These are phyloP conservation scores for Tremella mesenterica DNA, from an alignment of 768 basidiomycete species.

Conservation along the genomic window DNA sequence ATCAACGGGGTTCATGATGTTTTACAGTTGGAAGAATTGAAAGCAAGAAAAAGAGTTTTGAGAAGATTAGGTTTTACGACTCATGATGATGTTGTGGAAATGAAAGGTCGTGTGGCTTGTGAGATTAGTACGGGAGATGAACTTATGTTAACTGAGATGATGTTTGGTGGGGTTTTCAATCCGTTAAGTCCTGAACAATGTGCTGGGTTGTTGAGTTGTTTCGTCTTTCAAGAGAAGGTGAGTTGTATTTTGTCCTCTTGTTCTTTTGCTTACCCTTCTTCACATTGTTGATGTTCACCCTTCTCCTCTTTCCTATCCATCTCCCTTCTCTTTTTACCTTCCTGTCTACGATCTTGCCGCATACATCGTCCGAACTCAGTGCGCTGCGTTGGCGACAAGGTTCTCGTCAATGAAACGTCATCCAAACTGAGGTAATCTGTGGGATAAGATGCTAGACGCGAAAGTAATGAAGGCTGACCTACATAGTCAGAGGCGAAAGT, in stretches of 20 bases:
- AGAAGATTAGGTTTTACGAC: constrained; percentile 85
- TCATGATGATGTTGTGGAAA: constrained; percentile 82
- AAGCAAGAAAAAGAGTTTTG: constrained; percentile 85
- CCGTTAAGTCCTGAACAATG: constrained; percentile 79
- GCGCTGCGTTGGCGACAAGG: too few species aligned
- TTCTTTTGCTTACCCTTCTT: neutral
- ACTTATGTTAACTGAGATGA: constrained; percentile 85
- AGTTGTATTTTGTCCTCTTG: constrained; percentile 9
- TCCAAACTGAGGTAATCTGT: too few species aligned
- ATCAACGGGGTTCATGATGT: constrained; percentile 87
- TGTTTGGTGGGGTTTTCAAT: constrained; percentile 96
- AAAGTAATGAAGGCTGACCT: neutral
- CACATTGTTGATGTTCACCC: neutral
- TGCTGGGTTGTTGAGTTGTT: constrained; percentile 89
- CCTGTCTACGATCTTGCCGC: neutral
- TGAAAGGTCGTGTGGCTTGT: constrained; percentile 96
- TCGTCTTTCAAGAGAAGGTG: constrained; percentile 96
- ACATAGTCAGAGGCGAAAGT: constrained; percentile 46
- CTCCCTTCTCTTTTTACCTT: neutral
- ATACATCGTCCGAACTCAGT: too few species aligned
- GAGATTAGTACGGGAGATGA: constrained; percentile 98
- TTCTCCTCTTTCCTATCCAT: neutral
- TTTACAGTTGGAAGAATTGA: constrained; percentile 91
- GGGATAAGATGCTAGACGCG: neutral
- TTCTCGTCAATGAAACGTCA: too few species aligned